Evolutionary conservation across 805 yeast species (phyloP).

Genomic region (Yamadazyma phyllophila): DNA sequence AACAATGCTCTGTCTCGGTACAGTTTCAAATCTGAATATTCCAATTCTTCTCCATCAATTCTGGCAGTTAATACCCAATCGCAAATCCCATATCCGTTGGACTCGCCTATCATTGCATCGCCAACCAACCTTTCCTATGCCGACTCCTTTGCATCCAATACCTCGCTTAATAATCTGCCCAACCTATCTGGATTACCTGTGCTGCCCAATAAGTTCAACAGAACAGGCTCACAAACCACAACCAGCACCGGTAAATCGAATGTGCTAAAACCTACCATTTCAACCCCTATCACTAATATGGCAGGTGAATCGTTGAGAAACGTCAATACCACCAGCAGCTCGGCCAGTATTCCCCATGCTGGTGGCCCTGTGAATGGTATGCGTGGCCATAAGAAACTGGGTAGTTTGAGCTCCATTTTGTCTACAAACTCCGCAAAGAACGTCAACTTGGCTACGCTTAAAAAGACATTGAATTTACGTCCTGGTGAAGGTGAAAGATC

Average conservation of each 20-base stretch:
- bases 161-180: neutral
- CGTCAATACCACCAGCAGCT: neutral
- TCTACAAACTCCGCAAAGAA: constrained; percentile 32
- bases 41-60: constrained; percentile 1
- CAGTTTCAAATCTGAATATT: constrained; percentile 1
- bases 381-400: constrained; percentile 13
- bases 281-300: constrained; percentile 16
- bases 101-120: constrained; percentile 15
- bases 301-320: neutral
- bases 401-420: constrained; percentile 36
- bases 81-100: constrained; percentile 17
- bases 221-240: constrained; percentile 12
- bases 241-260: constrained; percentile 2
- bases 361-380: neutral
- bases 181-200: neutral
- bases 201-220: constrained; percentile 3
- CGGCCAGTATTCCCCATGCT: neutral
- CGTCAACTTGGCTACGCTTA: constrained; percentile 37
- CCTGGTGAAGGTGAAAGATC: constrained; percentile 54
- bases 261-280: constrained; percentile 13
- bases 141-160: constrained; percentile 6
- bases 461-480: constrained; percentile 31
- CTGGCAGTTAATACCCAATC: neutral
- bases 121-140: constrained; percentile 8
- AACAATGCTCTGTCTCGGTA: neutral